Conservation (phyloP, 2,329 filamentous ascomycete species). For the Zymoseptoria passerinii region DNA sequence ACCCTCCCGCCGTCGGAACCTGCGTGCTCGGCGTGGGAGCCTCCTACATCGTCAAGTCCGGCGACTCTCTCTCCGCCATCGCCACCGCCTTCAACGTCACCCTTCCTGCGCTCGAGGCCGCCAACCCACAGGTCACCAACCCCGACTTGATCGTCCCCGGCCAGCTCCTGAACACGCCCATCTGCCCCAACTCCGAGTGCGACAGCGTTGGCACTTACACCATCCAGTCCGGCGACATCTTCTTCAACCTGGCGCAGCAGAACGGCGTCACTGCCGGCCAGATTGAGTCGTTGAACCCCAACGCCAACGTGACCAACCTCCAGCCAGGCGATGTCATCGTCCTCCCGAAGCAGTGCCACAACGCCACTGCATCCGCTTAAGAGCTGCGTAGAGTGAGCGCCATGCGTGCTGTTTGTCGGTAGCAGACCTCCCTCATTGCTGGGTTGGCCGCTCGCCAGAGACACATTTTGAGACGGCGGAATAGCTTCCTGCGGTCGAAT, state of each 20-base stretch:
- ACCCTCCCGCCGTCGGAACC: constrained; percentile 9
- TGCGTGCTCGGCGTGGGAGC: constrained; percentile 19
- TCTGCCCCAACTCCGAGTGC: constrained; percentile 19
- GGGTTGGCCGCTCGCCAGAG: not conserved
- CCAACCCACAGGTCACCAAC: constrained; percentile 21
- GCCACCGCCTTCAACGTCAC: constrained; percentile 22
- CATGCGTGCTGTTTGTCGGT: not conserved
- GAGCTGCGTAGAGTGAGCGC: not conserved
- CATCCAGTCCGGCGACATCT: constrained; percentile 20
- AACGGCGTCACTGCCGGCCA: constrained; percentile 18
- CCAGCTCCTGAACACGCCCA: constrained; percentile 21
- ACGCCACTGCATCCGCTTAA: not conserved
- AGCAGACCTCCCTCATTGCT: not conserved
- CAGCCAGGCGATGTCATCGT: constrained; percentile 10
- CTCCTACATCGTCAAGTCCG: constrained; percentile 17
- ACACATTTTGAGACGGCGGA: not conserved
- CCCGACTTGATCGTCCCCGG: constrained; percentile 13
- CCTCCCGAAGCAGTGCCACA: constrained; percentile 10
- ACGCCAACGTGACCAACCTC: constrained; percentile 13
- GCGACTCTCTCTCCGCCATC: constrained; percentile 19
- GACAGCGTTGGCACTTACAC: constrained; percentile 14
- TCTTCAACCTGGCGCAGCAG: constrained; percentile 15
- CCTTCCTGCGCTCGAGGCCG: constrained; percentile 12
- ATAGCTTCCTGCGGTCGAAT: not conserved
- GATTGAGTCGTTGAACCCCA: constrained; percentile 20